phyloP scores from a whole-genome alignment of 257 asterid species.

The Solanum okadae region DNA sequence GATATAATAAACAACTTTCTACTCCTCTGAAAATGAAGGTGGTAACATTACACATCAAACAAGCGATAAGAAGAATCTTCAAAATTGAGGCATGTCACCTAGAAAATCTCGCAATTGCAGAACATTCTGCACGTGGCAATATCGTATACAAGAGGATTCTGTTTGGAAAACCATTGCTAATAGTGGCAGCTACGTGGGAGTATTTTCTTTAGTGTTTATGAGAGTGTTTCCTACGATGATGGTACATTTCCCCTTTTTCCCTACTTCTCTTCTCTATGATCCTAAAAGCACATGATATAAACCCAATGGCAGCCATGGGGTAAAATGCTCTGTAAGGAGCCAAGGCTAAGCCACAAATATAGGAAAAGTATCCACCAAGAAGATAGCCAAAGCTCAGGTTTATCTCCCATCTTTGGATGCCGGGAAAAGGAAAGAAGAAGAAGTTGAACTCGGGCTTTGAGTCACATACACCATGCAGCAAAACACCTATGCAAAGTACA shows the following conservation, averaged over 20 bases:
- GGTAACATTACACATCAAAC: background rate
- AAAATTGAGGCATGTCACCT: slow-evolving; percentile 9
- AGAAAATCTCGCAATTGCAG: background rate
- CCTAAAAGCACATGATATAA: slow-evolving; percentile 58
- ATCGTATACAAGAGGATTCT: background rate
- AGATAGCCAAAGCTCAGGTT: slow-evolving; percentile 71
- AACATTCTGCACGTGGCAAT: background rate
- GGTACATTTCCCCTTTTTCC: slow-evolving; percentile 46
- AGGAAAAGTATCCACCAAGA: slow-evolving; percentile 62
- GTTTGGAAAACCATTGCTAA: background rate
- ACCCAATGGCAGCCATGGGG: slow-evolving; percentile 68
- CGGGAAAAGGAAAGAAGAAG: slow-evolving; percentile 54
- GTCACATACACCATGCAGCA: slow-evolving; percentile 74
- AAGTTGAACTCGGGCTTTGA: slow-evolving; percentile 75
- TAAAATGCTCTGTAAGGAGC: slow-evolving; percentile 68
- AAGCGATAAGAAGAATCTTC: background rate
- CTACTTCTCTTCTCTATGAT: slow-evolving; percentile 50
- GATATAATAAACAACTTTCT: background rate
- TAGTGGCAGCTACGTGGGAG: too few relatives aligned
- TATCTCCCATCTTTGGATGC: slow-evolving; percentile 49
- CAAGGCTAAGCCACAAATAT: slow-evolving; percentile 58
- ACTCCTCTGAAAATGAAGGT: background rate
- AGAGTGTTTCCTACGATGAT: slow-evolving; percentile 63
- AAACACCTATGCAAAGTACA: slow-evolving; percentile 55
- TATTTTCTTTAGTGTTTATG: slow-evolving; percentile 51